Conservation (phyloP, 345 rosid species). For the Nephelium lappaceum region DNA sequence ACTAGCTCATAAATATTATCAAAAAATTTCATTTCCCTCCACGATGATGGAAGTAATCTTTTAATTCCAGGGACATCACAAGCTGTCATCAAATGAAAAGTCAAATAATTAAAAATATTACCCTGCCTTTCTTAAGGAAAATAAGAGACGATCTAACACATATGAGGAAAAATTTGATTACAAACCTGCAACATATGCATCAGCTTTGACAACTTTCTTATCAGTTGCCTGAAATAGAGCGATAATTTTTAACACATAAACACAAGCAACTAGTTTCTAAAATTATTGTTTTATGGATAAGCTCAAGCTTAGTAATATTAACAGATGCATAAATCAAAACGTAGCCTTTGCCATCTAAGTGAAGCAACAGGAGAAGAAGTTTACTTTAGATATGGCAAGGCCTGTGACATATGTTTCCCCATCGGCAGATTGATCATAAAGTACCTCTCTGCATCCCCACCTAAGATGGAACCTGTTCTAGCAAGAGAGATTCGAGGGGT, state of each 20-base stretch:
- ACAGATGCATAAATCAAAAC: background rate
- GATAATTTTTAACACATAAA: conserved; percentile 1
- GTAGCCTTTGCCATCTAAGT: conserved; percentile 5
- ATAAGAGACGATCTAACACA: background rate
- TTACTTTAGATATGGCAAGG: conserved; percentile 88
- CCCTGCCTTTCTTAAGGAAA: background rate
- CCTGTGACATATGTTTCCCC: conserved; percentile 78
- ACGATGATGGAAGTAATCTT: conserved; percentile 75
- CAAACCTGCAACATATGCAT: conserved; percentile 90
- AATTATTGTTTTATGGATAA: background rate
- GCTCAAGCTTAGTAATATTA: background rate
- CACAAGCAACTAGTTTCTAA: background rate
- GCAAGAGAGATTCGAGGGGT: conserved; percentile 19
- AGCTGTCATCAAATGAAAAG: conserved; percentile 48
- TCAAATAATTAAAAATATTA: background rate
- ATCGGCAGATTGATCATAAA: conserved; percentile 59
- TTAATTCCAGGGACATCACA: conserved; percentile 98
- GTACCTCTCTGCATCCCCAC: conserved; percentile 97
- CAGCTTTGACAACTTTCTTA: conserved; percentile 82
- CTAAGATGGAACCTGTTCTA: conserved; percentile 89
- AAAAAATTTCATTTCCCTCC: conserved; percentile 82
- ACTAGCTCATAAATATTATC: conserved; percentile 81
- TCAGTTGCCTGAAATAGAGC: conserved; percentile 69
- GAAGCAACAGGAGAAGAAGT: conserved; percentile 18
- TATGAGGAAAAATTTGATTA: conserved; percentile 10